Evolutionary conservation across 306 rosid genomes (phyloP).

Genomic region (Quercus parvula): DNA sequence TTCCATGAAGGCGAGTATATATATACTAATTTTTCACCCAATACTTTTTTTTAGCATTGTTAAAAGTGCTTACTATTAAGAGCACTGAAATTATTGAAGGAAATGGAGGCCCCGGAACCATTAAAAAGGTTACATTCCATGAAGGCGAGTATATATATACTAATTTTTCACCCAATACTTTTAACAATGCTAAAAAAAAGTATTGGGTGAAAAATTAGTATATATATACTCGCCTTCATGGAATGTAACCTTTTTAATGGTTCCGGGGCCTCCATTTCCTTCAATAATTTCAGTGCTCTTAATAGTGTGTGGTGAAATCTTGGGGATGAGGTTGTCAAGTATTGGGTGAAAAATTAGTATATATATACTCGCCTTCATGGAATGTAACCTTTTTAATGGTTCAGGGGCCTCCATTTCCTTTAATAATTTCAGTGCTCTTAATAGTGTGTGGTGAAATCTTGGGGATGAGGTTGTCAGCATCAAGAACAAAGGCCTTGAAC

Average conservation of each 20-base stretch:
- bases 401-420: conserved; percentile 43
- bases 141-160: no score
- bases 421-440: conserved; percentile 23
- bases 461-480: conserved; percentile 30
- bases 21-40: no score
- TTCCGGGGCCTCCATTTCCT: conserved; percentile 41
- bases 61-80: no score
- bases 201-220: not conserved
- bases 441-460: conserved; percentile 3
- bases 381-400: conserved; percentile 32
- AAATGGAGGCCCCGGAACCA: no score
- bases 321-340: conserved; percentile 27
- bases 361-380: conserved; percentile 5
- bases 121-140: no score
- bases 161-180: no score
- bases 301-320: not conserved
- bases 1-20: no score
- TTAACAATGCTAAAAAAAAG: not conserved
- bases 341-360: not conserved
- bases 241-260: conserved; percentile 28
- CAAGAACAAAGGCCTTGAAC: conserved; percentile 21
- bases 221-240: conserved; percentile 4
- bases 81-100: no score
- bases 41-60: not conserved
- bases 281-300: conserved; percentile 26